These are phyloP conservation scores for Nicotiana tabacum DNA, from an alignment of 257 asterid species.

Conservation along the genomic window DNA sequence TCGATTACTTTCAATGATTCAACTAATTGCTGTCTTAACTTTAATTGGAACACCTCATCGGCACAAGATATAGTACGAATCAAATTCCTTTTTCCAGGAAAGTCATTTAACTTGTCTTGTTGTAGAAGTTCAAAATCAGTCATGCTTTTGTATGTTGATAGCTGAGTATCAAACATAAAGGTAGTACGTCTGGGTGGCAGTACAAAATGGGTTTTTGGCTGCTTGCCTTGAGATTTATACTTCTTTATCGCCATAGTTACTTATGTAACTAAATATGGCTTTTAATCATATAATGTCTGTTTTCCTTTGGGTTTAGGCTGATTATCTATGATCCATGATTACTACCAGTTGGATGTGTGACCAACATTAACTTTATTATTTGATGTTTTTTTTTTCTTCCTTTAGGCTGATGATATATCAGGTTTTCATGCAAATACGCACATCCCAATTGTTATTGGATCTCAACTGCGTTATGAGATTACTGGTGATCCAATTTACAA, in stretches of 20 bases:
- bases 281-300: background rate
- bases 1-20: background rate
- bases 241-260: background rate
- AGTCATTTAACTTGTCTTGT: background rate
- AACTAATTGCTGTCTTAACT: background rate
- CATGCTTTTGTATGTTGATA: background rate
- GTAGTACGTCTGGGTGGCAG: background rate
- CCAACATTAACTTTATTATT: background rate
- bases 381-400: background rate
- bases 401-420: slow-evolving; percentile 70
- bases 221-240: background rate
- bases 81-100: background rate
- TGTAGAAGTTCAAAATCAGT: background rate
- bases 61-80: background rate
- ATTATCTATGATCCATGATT: background rate
- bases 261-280: background rate
- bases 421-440: slow-evolving; percentile 77
- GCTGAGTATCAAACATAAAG: background rate
- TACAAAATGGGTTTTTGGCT: background rate
- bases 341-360: background rate
- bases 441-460: slow-evolving; percentile 74
- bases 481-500: slow-evolving; percentile 77
- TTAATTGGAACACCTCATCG: background rate
- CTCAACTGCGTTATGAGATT: slow-evolving; percentile 86
- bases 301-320: background rate